These are phyloP conservation scores for Aspergillus sparsus DNA, from an alignment of 495 filamentous ascomycete species.

Conservation along the genomic window DNA sequence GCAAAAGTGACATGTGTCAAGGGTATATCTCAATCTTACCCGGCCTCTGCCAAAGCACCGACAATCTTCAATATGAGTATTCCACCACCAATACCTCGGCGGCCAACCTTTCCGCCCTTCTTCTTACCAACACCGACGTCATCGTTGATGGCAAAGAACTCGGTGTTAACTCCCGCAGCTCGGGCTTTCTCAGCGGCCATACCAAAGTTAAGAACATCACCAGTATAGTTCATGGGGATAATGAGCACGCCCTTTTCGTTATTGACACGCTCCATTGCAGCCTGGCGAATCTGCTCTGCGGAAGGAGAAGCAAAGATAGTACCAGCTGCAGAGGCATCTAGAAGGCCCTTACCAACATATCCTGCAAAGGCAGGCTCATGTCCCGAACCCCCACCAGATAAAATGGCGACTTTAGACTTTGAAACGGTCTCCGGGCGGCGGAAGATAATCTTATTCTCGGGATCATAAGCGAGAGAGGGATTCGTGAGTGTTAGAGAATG, in stretches of 20 bases:
- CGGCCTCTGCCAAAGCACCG: constrained; percentile 79
- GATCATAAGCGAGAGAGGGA: constrained; percentile 78
- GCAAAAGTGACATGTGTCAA: background rate
- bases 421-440: constrained; percentile 58
- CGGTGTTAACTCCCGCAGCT: constrained; percentile 73
- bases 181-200: constrained; percentile 92
- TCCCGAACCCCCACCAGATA: constrained; percentile 89
- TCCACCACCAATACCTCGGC: constrained; percentile 89
- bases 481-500: constrained; percentile 79
- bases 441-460: constrained; percentile 83
- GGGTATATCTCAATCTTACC: constrained; percentile 42
- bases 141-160: constrained; percentile 95
- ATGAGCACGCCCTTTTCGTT: constrained; percentile 72
- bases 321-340: constrained; percentile 83
- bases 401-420: constrained; percentile 68
- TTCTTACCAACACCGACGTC: constrained; percentile 88
- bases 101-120: constrained; percentile 85
- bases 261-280: constrained; percentile 70
- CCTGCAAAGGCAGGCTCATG: constrained; percentile 90
- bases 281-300: constrained; percentile 81
- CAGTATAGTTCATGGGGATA: constrained; percentile 67
- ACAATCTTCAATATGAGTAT: constrained; percentile 86
- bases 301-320: constrained; percentile 90
- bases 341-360: constrained; percentile 70
- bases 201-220: constrained; percentile 91